Percentiles rank a stretch among this genome's conserved stretches.
These are phyloP conservation scores for Syncephalis fuscata DNA, from an alignment of 371 early-diverging fungal genomes.

Conservation along the genomic window DNA sequence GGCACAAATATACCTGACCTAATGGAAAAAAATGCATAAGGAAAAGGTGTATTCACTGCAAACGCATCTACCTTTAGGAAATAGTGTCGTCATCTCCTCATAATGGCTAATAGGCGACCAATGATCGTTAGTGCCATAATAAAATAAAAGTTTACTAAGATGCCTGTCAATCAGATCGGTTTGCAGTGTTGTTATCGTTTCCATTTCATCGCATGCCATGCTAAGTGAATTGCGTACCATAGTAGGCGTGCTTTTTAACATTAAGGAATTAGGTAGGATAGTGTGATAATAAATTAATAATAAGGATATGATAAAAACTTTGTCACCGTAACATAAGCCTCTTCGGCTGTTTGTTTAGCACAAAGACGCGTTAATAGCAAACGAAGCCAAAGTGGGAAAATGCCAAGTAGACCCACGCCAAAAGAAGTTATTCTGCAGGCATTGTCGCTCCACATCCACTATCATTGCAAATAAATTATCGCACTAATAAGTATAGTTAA, in stretches of 20 bases:
- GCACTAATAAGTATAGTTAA: no score
- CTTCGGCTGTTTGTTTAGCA: constrained; percentile 7
- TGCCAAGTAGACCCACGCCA: not conserved
- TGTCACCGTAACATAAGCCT: constrained; percentile 3
- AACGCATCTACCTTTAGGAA: constrained; percentile 32
- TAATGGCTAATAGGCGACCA: constrained; percentile 67
- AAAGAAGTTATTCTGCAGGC: not conserved
- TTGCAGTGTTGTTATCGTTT: constrained; percentile 39
- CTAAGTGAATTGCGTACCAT: constrained; percentile 38
- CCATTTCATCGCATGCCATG: constrained; percentile 65
- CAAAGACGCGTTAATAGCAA: constrained; percentile 7
- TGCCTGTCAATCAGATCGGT: constrained; percentile 32
- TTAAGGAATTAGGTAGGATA: constrained; percentile 15
- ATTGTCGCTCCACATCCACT: not conserved
- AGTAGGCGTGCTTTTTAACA: constrained; percentile 21
- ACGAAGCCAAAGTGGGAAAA: constrained; percentile 11
- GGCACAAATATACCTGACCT: constrained; percentile 34
- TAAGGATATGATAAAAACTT: constrained; percentile 11
- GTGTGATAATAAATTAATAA: constrained; percentile 14
- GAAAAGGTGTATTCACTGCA: not conserved
- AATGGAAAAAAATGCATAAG: not conserved
- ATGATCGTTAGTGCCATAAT: constrained; percentile 54
- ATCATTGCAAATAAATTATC: not conserved
- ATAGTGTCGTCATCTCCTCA: constrained; percentile 38
- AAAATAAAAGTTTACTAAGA: constrained; percentile 52